Percentiles rank a stretch among this genome's conserved stretches.
These are phyloP conservation scores for thale cress (Arabidopsis thaliana) DNA, from an alignment of 345 rosid species.

Conservation along the genomic window TAIR10.1 NC_003076.8:20982501-20983000, in stretches of 20 bases:
- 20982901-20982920: slow-evolving; percentile 82
- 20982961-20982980: slow-evolving; percentile 35
- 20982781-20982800: slow-evolving; percentile 52
- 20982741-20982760: slow-evolving; percentile 25
- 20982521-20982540: slow-evolving; percentile 2
- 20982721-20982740: slow-evolving; percentile 17
- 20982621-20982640: slow-evolving; percentile 55
- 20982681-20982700: slow-evolving; percentile 23
- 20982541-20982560: slow-evolving; percentile 26
- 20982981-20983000: slow-evolving; percentile 18
- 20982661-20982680: slow-evolving; percentile 22
- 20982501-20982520: slow-evolving; percentile 26
- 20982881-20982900: slow-evolving; percentile 93
- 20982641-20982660: slow-evolving; percentile 19
- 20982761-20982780: slow-evolving; percentile 24
- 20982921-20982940: slow-evolving; percentile 86
- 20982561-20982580: slow-evolving; percentile 87
- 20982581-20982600: slow-evolving; percentile 83
- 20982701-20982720: slow-evolving; percentile 19
- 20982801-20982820: slow-evolving; percentile 90
- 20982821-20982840: slow-evolving; percentile 91
- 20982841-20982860: slow-evolving; percentile 92
- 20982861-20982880: slow-evolving; percentile 75
- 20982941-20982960: slow-evolving; percentile 18
- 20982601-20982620: slow-evolving; percentile 77